Conservation (phyloP, 2,329 filamentous ascomycete species). For the Keithomyces neogunnii region DNA sequence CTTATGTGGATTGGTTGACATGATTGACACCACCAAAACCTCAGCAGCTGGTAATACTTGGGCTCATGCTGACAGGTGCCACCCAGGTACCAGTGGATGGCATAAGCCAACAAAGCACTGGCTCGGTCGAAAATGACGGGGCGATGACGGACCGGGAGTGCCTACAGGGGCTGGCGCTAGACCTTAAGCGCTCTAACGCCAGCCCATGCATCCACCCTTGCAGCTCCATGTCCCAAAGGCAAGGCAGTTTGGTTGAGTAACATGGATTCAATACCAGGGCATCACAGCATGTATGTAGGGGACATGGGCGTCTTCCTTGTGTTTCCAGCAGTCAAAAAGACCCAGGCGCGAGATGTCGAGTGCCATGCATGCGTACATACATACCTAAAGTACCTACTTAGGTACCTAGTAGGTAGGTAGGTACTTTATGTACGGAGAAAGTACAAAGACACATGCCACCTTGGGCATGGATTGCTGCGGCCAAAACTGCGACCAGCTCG, state of each 20-base stretch:
- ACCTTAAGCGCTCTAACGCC: slow-evolving; percentile 2
- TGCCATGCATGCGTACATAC: no score
- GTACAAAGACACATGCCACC: background rate
- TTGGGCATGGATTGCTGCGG: background rate
- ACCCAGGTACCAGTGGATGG: background rate
- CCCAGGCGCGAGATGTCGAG: no score
- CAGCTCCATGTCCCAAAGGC: background rate
- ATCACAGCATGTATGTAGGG: no score
- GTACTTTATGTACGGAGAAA: background rate
- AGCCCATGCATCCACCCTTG: background rate
- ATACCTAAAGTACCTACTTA: no score
- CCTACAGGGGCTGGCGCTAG: background rate
- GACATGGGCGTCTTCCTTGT: no score
- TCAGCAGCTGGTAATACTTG: no score
- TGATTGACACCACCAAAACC: background rate
- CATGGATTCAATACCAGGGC: background rate
- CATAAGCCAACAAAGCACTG: background rate
- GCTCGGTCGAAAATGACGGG: background rate
- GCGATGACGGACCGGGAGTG: background rate
- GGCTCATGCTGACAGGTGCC: background rate
- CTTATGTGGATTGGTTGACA: background rate
- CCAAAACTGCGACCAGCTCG: background rate
- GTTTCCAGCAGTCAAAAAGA: no score
- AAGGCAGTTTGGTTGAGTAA: no score
- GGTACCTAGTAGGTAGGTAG: no score